These are phyloP conservation scores for Pholiota conissans DNA, from an alignment of 768 basidiomycete species.

Conservation along the genomic window DNA sequence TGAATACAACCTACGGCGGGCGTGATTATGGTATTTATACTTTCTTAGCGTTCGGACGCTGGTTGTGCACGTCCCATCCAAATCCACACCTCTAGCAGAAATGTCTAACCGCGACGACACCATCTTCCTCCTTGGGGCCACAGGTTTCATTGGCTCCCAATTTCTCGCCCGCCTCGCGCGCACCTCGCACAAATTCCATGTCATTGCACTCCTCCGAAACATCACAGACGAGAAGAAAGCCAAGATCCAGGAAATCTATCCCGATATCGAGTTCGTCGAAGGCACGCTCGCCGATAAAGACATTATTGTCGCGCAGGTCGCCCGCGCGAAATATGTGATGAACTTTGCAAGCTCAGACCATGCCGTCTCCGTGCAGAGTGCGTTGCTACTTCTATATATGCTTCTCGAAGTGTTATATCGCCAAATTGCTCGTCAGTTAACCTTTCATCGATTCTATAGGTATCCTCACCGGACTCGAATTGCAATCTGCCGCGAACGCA, in stretches of 20 bases:
- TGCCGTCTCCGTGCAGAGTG: conserved; percentile 31
- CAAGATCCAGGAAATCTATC: conserved; percentile 31
- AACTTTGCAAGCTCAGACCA: conserved; percentile 43
- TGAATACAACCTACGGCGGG: no score
- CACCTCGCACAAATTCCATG: conserved; percentile 24
- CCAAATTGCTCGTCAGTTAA: neutral
- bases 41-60: no score
- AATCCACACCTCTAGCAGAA: neutral
- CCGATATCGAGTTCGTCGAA: conserved; percentile 34
- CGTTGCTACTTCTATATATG: no score
- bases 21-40: no score
- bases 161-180: conserved; percentile 33
- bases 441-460: conserved; percentile 20
- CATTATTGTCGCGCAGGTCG: conserved; percentile 33
- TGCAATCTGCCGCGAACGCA: conserved; percentile 31
- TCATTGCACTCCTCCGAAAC: conserved; percentile 37
- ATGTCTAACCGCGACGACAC: conserved; percentile 10
- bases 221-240: conserved; percentile 27
- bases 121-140: conserved; percentile 44
- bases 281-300: conserved; percentile 36
- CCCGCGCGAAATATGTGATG: conserved; percentile 38
- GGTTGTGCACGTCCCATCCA: no score
- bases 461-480: conserved; percentile 37
- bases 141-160: conserved; percentile 43
- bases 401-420: no score